A percentile compares a stretch with the other conserved stretches of the same genome.
Evolutionary conservation across 2,329 filamentous ascomycete species (phyloP).

Genomic region (Aspergillus sp.): DNA sequence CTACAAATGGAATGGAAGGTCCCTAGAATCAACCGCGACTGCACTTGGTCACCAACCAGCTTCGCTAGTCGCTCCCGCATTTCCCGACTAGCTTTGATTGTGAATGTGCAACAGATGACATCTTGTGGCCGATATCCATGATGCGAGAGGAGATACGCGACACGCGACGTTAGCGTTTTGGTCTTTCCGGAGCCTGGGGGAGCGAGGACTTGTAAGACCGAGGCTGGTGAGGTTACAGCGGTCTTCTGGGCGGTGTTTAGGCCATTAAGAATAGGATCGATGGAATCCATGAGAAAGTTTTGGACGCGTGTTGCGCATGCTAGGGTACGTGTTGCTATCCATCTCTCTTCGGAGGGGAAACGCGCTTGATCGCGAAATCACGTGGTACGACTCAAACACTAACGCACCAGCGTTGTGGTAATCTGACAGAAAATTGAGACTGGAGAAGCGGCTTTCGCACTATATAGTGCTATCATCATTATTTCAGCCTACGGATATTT

Average conservation of each 20-base stretch:
- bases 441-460: not conserved
- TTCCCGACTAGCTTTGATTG: slow-evolving; percentile 89
- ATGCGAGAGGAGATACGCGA: slow-evolving; percentile 82
- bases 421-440: not conserved
- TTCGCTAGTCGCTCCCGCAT: slow-evolving; percentile 88
- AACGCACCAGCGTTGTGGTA: not conserved
- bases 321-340: not conserved
- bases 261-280: slow-evolving; percentile 59
- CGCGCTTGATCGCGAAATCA: slow-evolving; percentile 20
- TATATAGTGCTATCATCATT: not conserved
- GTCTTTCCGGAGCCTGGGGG: slow-evolving; percentile 82
- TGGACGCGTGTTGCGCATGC: not conserved
- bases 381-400: not conserved
- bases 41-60: slow-evolving; percentile 76
- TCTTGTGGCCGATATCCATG: slow-evolving; percentile 77
- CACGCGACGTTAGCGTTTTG: slow-evolving; percentile 89
- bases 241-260: slow-evolving; percentile 68
- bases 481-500: not conserved
- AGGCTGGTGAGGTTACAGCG: slow-evolving; percentile 66
- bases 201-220: slow-evolving; percentile 65
- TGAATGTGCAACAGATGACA: slow-evolving; percentile 95
- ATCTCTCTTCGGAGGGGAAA: not conserved
- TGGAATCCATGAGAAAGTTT: slow-evolving; percentile 43
- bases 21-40: slow-evolving; percentile 79
- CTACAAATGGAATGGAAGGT: slow-evolving; percentile 95